A percentile compares a stretch with the other conserved stretches of the same genome.
Evolutionary conservation across 208 protist genomes (phyloP).

Genomic region (Vickermania spadyakhi): DNA sequence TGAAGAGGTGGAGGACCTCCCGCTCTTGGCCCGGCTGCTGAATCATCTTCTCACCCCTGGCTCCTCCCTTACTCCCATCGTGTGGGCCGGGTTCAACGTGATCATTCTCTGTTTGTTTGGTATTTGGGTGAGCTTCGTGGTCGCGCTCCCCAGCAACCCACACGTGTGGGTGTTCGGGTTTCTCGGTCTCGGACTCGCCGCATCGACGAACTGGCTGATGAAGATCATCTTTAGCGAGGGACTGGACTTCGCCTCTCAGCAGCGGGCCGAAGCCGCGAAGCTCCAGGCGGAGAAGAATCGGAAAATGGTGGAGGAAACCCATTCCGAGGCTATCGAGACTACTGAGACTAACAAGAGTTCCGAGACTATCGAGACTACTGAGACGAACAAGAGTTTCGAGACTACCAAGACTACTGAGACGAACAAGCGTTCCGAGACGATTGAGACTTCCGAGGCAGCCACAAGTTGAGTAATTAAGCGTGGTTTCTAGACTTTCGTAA

Average conservation of each 20-base stretch:
- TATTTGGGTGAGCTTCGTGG: constrained; percentile 70
- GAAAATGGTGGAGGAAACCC: constrained; percentile 7
- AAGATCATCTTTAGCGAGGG: constrained; percentile 56
- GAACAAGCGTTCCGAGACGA: too few relatives aligned
- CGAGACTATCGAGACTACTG: too few relatives aligned
- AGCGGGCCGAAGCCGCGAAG: constrained; percentile 12
- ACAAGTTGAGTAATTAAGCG: too few relatives aligned
- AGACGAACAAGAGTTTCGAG: too few relatives aligned
- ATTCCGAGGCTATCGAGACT: too few relatives aligned
- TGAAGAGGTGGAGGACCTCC: constrained; percentile 19
- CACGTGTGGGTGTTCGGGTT: constrained; percentile 87
- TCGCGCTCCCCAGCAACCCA: constrained; percentile 60
- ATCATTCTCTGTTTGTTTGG: constrained; percentile 62
- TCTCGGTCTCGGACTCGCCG: constrained; percentile 55
- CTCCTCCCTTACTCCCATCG: constrained; percentile 64
- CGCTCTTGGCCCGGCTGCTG: constrained; percentile 45
- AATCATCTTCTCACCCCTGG: constrained; percentile 83
- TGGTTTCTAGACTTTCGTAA: too few relatives aligned
- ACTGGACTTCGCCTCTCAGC: constrained; percentile 39
- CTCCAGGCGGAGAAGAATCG: constrained; percentile 11
- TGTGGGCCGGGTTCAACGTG: constrained; percentile 79
- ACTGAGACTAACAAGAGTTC: too few relatives aligned
- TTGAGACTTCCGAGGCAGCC: too few relatives aligned
- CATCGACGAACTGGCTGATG: constrained; percentile 88
- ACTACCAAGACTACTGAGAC: too few relatives aligned